Percentiles rank a stretch among this genome's conserved stretches.
Conservation (phyloP, 345 rosid species). For the Populus davidiana region DNA sequence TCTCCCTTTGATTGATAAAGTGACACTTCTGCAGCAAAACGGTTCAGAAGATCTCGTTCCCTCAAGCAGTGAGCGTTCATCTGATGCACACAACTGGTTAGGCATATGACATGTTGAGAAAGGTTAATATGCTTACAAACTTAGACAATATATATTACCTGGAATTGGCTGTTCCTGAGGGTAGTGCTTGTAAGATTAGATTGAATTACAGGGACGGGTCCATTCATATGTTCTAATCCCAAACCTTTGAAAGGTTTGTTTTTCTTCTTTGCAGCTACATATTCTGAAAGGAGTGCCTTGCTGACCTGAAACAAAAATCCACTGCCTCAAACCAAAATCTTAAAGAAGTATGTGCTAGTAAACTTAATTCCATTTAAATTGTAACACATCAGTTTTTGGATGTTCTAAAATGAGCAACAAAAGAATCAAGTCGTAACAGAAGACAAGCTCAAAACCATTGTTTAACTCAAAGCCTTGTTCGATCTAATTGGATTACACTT, state of each 20-base stretch:
- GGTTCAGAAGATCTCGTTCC: slow-evolving; percentile 79
- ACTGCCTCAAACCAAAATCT: slow-evolving; percentile 1
- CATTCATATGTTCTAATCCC: slow-evolving; percentile 87
- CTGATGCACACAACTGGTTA: slow-evolving; percentile 35
- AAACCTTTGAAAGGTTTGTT: slow-evolving; percentile 62
- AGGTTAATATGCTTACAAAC: slow-evolving; percentile 1
- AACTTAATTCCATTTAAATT: neutral
- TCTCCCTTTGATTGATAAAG: slow-evolving; percentile 60
- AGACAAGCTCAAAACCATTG: neutral
- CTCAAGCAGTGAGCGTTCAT: slow-evolving; percentile 61
- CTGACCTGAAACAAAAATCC: slow-evolving; percentile 58
- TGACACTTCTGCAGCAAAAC: slow-evolving; percentile 60
- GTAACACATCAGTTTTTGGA: neutral
- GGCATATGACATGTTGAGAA: neutral
- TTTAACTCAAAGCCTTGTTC: neutral
- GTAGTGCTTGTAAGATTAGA: slow-evolving; percentile 59
- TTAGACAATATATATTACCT: slow-evolving; percentile 36
- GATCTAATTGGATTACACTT: neutral
- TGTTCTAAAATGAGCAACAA: neutral
- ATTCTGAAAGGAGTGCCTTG: slow-evolving; percentile 86
- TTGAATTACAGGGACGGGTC: slow-evolving; percentile 58
- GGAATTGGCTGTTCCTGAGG: slow-evolving; percentile 71
- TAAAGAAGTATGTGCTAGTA: neutral
- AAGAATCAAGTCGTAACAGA: neutral
- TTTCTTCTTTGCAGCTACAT: slow-evolving; percentile 57